Evolutionary conservation across 805 yeast genomes (phyloP).

Genomic region (Torulaspora franciscae): DNA sequence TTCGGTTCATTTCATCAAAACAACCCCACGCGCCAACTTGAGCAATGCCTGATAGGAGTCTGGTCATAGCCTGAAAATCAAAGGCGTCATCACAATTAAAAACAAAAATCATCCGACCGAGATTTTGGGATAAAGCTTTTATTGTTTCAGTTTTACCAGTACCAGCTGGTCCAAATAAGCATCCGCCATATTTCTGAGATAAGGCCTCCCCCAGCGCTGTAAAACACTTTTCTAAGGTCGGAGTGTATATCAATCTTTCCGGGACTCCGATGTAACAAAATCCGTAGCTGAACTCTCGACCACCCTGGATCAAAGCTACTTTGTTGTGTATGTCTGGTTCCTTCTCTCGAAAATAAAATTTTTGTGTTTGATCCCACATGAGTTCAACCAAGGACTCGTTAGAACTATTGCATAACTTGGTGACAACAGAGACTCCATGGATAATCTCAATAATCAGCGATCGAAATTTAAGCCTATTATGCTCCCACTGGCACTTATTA

Average conservation of each 20-base stretch:
- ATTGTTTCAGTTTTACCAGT: conserved; percentile 94
- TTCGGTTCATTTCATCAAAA: conserved; percentile 89
- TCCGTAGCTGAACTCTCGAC: conserved; percentile 55
- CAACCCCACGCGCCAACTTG: conserved; percentile 92
- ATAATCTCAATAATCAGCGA: conserved; percentile 61
- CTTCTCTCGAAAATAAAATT: conserved; percentile 39
- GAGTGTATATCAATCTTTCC: conserved; percentile 71
- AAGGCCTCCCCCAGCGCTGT: conserved; percentile 70
- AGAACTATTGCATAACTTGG: conserved; percentile 12
- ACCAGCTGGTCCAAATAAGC: conserved; percentile 95
- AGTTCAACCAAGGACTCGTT: conserved; percentile 23
- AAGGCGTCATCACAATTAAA: conserved; percentile 90
- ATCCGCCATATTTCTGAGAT: conserved; percentile 73
- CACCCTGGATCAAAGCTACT: conserved; percentile 49
- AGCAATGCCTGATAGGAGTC: conserved; percentile 74
- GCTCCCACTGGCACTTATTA: background rate
- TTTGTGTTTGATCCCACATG: conserved; percentile 51
- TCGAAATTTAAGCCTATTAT: conserved; percentile 46
- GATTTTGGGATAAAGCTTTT: conserved; percentile 71
- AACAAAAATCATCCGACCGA: conserved; percentile 79
- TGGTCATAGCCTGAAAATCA: conserved; percentile 71
- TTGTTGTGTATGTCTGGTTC: conserved; percentile 31
- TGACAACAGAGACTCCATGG: conserved; percentile 48
- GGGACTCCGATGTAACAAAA: conserved; percentile 77
- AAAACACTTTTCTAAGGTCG: conserved; percentile 59